Evolutionary conservation across 768 basidiomycete genomes (phyloP), one percentile per base, ranked within the genome.

Genomic region (Sporobolomyces roseus): DNA sequence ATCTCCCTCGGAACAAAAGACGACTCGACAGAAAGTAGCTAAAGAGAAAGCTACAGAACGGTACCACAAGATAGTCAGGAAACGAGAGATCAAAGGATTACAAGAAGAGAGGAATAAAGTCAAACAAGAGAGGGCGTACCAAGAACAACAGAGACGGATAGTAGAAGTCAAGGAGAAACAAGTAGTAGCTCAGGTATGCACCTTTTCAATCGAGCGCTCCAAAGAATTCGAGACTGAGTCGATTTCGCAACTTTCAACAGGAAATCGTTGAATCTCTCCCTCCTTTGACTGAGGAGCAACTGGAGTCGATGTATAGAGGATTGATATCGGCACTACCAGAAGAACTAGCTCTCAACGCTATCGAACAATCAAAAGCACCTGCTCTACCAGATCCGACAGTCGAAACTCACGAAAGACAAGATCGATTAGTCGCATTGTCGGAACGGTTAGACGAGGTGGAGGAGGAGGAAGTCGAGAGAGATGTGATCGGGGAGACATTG

Each of bases 251-350:
- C 13, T 5, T 27, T 1, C 3, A 32, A 17, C 56, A 73, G 72
- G 72, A 70, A 14, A 64, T 70, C 25, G 27, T 49, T 23, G 49
- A 61, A 3, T 19, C 32, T 16, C 35, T 73, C 29, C 41, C 77
- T 4, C 21, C 61, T 0, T 79, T 79, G 70, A 75, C 79, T 0
- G 82, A 83, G 30, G 75, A 76, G 6, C 78, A 83, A 23, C 75
- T 83, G 10, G 67, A 78, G 6, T 70, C 77, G 9, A 68, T 84
- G 29, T 84, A 83, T 59, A 77, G 79, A 36, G 81, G 82, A 55
- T 64, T 84, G 5, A 76, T 83, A 38, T 64, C 75, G 17, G 55
- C 75, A 10, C 41, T 54, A 36, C 46, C 77, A 41, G 50, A 54
- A 29, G 67, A 48, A 49, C 67, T 58, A 19, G 66, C 17, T 21